These are phyloP conservation scores for Marchantia paleacea DNA, from an alignment of 225 moss, liverwort and hornwort species.

Conservation along the genomic window DNA sequence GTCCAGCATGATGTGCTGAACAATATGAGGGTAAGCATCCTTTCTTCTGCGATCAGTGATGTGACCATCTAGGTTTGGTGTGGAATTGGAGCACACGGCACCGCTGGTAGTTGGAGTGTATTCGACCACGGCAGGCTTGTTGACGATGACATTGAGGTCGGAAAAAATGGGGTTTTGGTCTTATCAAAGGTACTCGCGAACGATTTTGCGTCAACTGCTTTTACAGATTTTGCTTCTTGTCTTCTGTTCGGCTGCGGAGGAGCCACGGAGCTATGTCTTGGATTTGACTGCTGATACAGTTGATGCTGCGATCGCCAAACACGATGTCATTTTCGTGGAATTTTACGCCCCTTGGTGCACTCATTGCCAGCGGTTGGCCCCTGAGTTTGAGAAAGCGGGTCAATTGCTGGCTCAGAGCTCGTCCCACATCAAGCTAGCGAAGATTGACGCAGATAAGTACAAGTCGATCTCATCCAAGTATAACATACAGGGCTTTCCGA, in stretches of 20 bases:
- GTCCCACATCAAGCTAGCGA: slow-evolving; percentile 62
- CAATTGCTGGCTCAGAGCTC: slow-evolving; percentile 41
- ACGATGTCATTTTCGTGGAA: slow-evolving; percentile 74
- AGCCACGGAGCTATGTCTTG: slow-evolving; percentile 43
- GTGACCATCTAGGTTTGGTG: too few species aligned
- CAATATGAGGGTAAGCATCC: too few species aligned
- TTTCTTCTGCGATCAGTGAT: too few species aligned
- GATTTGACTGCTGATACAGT: slow-evolving; percentile 67
- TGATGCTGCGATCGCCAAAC: slow-evolving; percentile 55
- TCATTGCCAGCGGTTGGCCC: slow-evolving; percentile 76
- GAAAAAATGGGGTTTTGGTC: not conserved
- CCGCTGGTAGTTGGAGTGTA: too few species aligned
- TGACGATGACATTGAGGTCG: not conserved
- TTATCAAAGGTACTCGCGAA: not conserved
- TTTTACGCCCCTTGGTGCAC: slow-evolving; percentile 86
- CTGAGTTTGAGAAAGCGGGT: slow-evolving; percentile 70
- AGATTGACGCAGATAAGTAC: slow-evolving; percentile 75
- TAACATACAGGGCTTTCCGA: slow-evolving; percentile 74
- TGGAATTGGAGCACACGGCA: too few species aligned
- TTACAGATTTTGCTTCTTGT: not conserved
- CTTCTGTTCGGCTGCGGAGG: not conserved
- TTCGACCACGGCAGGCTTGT: not conserved
- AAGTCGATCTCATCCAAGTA: slow-evolving; percentile 45
- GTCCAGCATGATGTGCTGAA: too few species aligned
- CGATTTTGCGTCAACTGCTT: not conserved